phyloP scores from a whole-genome alignment of 176 grass and related monocot species.

The Rhynchospora pubera region DNA sequence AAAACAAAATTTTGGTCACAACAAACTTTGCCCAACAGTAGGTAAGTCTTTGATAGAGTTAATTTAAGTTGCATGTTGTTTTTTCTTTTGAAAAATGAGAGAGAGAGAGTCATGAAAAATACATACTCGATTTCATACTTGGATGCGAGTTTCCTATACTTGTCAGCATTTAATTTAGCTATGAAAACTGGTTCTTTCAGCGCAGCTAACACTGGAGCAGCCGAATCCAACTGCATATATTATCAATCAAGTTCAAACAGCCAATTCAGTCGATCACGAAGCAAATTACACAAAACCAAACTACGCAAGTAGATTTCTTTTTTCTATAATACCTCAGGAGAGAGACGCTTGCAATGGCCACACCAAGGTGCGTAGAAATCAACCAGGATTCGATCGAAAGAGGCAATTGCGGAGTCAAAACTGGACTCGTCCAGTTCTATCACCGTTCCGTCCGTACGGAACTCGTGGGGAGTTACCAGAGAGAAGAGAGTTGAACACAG shows the following conservation, averaged over 20 bases:
- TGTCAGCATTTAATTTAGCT: slow-evolving; percentile 79
- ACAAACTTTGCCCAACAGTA: not conserved
- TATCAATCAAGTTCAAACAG: not conserved
- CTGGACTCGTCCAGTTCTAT: slow-evolving; percentile 73
- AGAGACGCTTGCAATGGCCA: slow-evolving; percentile 89
- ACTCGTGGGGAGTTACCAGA: slow-evolving; percentile 19
- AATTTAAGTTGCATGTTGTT: not conserved
- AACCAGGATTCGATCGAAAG: slow-evolving; percentile 57
- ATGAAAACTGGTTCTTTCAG: slow-evolving; percentile 52
- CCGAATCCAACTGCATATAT: slow-evolving; percentile 58
- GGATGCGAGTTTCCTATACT: slow-evolving; percentile 61
- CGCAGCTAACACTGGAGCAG: slow-evolving; percentile 50
- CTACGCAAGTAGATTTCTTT: not conserved
- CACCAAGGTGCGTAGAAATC: slow-evolving; percentile 98
- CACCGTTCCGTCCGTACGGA: slow-evolving; percentile 58
- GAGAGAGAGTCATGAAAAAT: slow-evolving; percentile 7
- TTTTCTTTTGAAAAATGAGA: not conserved
- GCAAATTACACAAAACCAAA: not conserved
- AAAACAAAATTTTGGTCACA: not conserved
- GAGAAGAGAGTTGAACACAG: not conserved
- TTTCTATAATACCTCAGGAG: slow-evolving; percentile 51
- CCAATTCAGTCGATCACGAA: not conserved
- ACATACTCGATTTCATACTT: slow-evolving; percentile 85
- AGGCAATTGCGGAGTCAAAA: slow-evolving; percentile 57
- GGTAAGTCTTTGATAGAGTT: not conserved